phyloP scores from a whole-genome alignment of 345 rosid genomes.

The Eutrema heterophyllum region DNA sequence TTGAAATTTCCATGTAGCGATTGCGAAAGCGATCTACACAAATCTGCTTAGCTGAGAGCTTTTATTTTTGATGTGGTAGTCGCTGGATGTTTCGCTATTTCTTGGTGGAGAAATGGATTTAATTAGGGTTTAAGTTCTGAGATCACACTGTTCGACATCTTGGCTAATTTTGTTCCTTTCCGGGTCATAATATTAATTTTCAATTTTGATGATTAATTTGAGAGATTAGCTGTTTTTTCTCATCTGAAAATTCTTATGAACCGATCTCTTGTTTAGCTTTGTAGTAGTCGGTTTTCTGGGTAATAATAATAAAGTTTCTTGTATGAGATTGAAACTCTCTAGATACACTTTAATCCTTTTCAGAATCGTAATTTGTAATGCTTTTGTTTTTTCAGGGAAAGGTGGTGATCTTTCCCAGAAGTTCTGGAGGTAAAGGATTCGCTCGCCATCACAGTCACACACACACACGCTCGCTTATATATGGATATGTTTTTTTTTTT shows the following conservation, averaged over 20 bases:
- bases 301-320: background rate
- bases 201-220: background rate
- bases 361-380: background rate
- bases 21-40: background rate
- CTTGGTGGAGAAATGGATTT: background rate
- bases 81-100: background rate
- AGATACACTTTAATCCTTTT: background rate
- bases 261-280: background rate
- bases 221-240: background rate
- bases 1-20: background rate
- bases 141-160: background rate
- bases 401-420: constrained; percentile 74
- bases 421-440: constrained; percentile 77
- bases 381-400: constrained; percentile 56
- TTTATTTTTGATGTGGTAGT: background rate
- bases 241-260: background rate
- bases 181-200: background rate
- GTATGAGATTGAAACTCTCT: background rate
- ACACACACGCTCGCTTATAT: background rate
- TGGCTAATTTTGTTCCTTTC: background rate
- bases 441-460: background rate
- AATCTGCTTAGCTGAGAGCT: constrained; percentile 1
- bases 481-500: background rate
- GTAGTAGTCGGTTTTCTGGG: background rate
- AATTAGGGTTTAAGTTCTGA: background rate